These are phyloP conservation scores for Periconia sp. DNA, from an alignment of 2,329 filamentous ascomycete species.

Conservation along the genomic window DNA sequence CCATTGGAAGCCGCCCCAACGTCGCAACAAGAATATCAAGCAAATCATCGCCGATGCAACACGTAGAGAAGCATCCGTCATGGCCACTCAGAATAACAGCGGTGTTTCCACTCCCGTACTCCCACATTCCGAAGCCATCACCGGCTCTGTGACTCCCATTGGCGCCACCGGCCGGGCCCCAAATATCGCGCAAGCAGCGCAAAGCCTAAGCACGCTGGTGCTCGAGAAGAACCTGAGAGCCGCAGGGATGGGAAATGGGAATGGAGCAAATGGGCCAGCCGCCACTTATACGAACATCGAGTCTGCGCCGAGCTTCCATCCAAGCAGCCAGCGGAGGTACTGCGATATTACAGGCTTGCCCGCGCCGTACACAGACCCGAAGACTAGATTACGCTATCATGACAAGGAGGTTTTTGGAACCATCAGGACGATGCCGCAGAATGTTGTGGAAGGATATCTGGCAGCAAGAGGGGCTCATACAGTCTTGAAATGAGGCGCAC, in stretches of 20 bases:
- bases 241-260: constrained; percentile 16
- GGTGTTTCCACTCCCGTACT: constrained; percentile 71
- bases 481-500: constrained; percentile 83
- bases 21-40: constrained; percentile 99
- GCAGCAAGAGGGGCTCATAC: constrained; percentile 92
- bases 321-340: constrained; percentile 82
- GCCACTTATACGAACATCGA: constrained; percentile 98
- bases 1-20: constrained; percentile 88
- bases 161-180: constrained; percentile 63
- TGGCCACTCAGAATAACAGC: constrained; percentile 83
- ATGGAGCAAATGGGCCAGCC: constrained; percentile 58
- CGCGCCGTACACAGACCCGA: constrained; percentile 92
- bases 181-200: constrained; percentile 88
- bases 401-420: constrained; percentile 89
- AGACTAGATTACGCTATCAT: constrained; percentile 91
- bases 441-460: constrained; percentile 84
- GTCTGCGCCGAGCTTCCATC: constrained; percentile 82
- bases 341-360: constrained; percentile 94
- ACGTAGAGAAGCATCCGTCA: constrained; percentile 85
- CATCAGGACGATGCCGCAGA: constrained; percentile 80
- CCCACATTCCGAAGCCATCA: constrained; percentile 39
- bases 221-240: constrained; percentile 74
- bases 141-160: constrained; percentile 57
- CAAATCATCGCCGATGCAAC: constrained; percentile 90
- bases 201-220: constrained; percentile 84